These are phyloP conservation scores for Myxozyma neglecta DNA, from an alignment of 805 yeast species.

Conservation along the genomic window DNA sequence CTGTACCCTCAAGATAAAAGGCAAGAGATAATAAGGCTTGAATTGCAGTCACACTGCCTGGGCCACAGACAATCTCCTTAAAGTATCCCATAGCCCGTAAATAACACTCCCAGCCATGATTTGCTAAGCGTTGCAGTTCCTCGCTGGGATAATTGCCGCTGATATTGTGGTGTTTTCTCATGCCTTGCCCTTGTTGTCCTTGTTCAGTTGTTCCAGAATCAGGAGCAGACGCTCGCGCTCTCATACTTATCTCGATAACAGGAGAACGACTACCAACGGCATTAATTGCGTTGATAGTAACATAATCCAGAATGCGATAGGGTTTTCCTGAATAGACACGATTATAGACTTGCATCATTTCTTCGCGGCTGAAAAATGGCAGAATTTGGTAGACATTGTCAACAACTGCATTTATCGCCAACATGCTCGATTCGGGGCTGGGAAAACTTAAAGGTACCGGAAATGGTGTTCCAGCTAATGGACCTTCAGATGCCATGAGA, in stretches of 20 bases:
- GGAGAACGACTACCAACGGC: constrained; percentile 21
- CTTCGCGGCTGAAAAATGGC: constrained; percentile 20
- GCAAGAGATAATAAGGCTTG: constrained; percentile 22
- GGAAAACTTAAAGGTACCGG: neutral
- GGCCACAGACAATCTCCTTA: constrained; percentile 10
- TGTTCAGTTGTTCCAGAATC: neutral
- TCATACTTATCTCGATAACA: neutral
- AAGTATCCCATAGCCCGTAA: constrained; percentile 20
- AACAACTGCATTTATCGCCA: neutral
- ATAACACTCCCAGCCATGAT: constrained; percentile 11
- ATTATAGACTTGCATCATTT: constrained; percentile 8
- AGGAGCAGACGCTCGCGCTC: neutral
- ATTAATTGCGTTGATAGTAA: constrained; percentile 18
- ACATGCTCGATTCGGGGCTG: neutral
- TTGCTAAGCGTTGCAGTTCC: constrained; percentile 1
- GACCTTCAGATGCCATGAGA: neutral
- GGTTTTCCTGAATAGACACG: constrained; percentile 12
- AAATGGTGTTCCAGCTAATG: neutral
- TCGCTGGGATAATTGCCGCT: neutral
- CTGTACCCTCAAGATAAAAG: constrained; percentile 22
- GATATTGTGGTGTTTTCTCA: neutral
- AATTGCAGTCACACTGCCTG: constrained; percentile 23
- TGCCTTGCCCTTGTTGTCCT: neutral
- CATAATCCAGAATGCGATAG: constrained; percentile 17
- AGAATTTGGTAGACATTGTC: neutral